Conservation (phyloP, 1,139 yeast genomes). For the Hemisphaericaspora subhashii region DNA sequence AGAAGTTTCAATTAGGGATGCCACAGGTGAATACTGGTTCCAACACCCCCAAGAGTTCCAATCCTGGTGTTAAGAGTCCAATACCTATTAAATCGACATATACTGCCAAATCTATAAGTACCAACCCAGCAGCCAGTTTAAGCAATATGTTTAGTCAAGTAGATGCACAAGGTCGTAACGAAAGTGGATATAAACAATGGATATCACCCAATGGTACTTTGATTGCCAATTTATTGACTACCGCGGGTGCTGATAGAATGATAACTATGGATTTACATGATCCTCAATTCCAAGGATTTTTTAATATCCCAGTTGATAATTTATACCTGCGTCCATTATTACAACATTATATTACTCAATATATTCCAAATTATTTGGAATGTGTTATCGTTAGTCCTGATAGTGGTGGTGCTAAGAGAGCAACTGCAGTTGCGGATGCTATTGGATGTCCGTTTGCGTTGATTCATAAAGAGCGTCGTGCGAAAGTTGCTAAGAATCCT, state of each 20-base stretch:
- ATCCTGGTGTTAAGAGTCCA: constrained; percentile 8
- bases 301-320: constrained; percentile 91
- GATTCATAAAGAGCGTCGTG: constrained; percentile 91
- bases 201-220: constrained; percentile 94
- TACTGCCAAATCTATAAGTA: constrained; percentile 30
- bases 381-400: constrained; percentile 93
- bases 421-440: constrained; percentile 90
- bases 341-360: constrained; percentile 74
- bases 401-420: constrained; percentile 97
- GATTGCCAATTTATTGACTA: constrained; percentile 81
- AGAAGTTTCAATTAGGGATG: constrained; percentile 4
- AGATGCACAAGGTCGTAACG: constrained; percentile 42
- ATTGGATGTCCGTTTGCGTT: constrained; percentile 88
- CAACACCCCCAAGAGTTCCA: not conserved
- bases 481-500: constrained; percentile 39
- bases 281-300: constrained; percentile 92
- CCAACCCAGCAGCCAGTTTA: constrained; percentile 28
- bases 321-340: constrained; percentile 81
- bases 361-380: constrained; percentile 70
- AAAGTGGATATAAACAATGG: constrained; percentile 87
- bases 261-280: constrained; percentile 98
- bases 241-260: constrained; percentile 96
- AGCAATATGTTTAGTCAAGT: constrained; percentile 30
- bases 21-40: not conserved
- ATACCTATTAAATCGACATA: constrained; percentile 12